Base-by-base conservation (phyloP, 495 filamentous ascomycete genomes). In the Aspergillus biplanus region DNA sequence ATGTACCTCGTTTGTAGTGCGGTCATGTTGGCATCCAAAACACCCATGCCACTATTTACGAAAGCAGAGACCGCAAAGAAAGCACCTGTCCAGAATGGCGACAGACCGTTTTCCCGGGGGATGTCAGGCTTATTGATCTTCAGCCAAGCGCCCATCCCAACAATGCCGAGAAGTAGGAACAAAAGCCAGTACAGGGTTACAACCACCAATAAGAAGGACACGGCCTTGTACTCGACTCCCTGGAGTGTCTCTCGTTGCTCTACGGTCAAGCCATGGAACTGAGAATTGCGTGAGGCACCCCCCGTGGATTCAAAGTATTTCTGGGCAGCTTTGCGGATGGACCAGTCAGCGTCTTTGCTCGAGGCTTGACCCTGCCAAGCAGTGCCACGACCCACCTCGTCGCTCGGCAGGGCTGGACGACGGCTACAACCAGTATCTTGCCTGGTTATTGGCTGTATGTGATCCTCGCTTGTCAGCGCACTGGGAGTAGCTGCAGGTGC, bases 31-130 rank as follows among this genome's bases (percentile, higher is more conserved):
- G 83, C 79, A 73, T 96, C 92, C 47, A 97, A 73, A 35, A 97
- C 83, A 18, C 86, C 86, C 92, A 97, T 93, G 21, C 92, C 92
- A 21, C 84, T 89, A 69, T 96, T 97, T 66, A 90, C 93, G 73
- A 97, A 97, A 4, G 91, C 92, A 54, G 88, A 92, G 1, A 78
- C 71, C 15, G 77, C 78, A 61, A 81, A 79, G 49, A 81, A 82
- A 3, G 75, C 71, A 12, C 78, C 78, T 1, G 75, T 78, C 75
- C 75, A 81, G 61, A 84, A 91, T 13, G 90, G 85, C 61, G 87
- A 85, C 47, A 91, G 80, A 1, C 88, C 90, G 72, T 96, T 96
- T 31, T 68, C 73, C n/a, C 77, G 71, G 0, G 91, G 77, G 9
- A 85, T 71, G 47, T 81, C 78, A 7, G 87, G 78, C 52, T 82